Evolutionary conservation across 2,329 filamentous ascomycete species (phyloP), one percentile per base, ranked within the genome.

Genomic region (Neurospora sp.): DNA sequence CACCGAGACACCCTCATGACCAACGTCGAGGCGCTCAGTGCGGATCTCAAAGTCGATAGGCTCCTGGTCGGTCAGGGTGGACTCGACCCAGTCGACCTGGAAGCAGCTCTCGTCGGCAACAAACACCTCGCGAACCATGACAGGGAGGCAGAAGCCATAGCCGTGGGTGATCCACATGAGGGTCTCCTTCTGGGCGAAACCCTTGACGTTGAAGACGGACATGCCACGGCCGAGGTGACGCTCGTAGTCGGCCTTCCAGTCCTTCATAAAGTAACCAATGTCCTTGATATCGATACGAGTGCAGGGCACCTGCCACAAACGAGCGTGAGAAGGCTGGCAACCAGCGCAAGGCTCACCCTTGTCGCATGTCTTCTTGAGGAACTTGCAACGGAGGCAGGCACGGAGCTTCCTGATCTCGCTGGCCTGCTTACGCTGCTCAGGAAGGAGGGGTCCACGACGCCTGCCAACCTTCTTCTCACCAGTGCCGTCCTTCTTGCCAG

Each of bases 281-380:
- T 98, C 95, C 86, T 97, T 97, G 85, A 98, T 98, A 80, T 97
- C 95, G 77, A 97, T 97, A 72, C 95, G 92, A 52, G 95, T 98
- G 85, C 95, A 98, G 72, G 95, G 95, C 65, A 98, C 95, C 82
- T 97, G 94, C 95, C 95, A 98, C 68, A 98, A 86, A 73, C 95
- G 90, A 73, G 95, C 95, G 80, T 98, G 95, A 23, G 94, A 97
- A 67, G 95, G 95, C 83, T 97, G 92, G 83, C 95, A 98, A 66
- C 95, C 95, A 76, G 91, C 92, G 81, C 95, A 98, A 70, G 95
- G 95, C 83, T 97, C 94, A 73, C 95, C 95, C 84, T 96, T 97
- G 81, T 98, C 95, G 79, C 95, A 98, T 67, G 95, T 97, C 87
- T 98, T 98, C 87, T 98, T 98, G 80, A 98, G 86, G 84, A 97